Conservation (phyloP, 257 asterid species). For the Primulina eburnea region DNA sequence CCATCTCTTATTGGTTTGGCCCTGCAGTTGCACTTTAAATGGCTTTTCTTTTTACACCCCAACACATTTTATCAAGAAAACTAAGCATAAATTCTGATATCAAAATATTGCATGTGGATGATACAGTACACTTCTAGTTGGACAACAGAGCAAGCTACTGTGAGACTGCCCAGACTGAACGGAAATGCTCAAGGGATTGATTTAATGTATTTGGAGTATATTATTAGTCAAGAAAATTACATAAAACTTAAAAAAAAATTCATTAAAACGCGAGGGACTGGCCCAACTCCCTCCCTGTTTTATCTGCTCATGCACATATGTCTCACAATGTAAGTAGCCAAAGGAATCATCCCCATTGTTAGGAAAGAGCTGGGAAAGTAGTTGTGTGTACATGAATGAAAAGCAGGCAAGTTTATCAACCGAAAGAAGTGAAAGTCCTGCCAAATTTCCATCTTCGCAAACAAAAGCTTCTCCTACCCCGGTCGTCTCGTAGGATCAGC, state of each 20-base stretch:
- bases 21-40: background rate
- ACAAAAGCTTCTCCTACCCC: background rate
- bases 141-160: too few relatives aligned
- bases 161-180: too few relatives aligned
- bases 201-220: too few relatives aligned
- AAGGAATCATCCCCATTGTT: background rate
- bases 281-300: too few relatives aligned
- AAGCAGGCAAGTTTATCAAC: background rate
- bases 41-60: background rate
- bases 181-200: too few relatives aligned
- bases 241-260: too few relatives aligned
- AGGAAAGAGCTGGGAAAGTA: background rate
- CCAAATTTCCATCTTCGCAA: too few relatives aligned
- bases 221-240: too few relatives aligned
- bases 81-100: background rate
- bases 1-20: background rate
- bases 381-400: background rate
- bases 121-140: too few relatives aligned
- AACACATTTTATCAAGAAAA: background rate
- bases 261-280: too few relatives aligned
- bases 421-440: background rate
- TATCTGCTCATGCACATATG: background rate
- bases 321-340: background rate
- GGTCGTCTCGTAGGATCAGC: conserved; percentile 41
- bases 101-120: too few relatives aligned